Evolutionary conservation across 2,329 filamentous ascomycete genomes (phyloP), one percentile per base, ranked within the genome.

Genomic region (Aspergillus bombycis): DNA sequence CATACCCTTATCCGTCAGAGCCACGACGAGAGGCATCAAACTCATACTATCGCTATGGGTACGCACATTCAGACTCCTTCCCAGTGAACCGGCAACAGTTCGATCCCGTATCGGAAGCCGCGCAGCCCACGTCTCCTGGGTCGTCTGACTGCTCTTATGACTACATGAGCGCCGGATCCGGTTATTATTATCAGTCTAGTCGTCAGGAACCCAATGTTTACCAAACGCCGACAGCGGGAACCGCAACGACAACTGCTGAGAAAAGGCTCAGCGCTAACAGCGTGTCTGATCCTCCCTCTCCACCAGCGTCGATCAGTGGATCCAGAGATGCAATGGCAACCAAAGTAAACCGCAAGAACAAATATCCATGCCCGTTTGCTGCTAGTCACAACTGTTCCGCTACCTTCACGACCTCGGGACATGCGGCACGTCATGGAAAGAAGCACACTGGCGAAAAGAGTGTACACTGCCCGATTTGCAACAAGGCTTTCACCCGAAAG

Each of bases 391-490:
- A 82, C 58, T 90, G 87, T 79, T 79, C 77, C 57, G 86, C 88
- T 64, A 88, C 84, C 55, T 90, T 90, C 76, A 90, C 88, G 58
- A 90, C 87, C 6, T 89, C 88, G 0, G 87, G 87, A 57, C 87
- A 89, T 70, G 87, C 87, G 8, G 87, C 87, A n/a, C 85, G 87
- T 23, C 87, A 89, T 70, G 87, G 87, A 32, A 89, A 89, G 77
- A 89, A 89, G 77, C 87, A 89, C 77, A 89, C 88, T 0, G 88
- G 88, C 61, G 88, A 89, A 76, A 89, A 89, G 75, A 87, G 88
- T 64, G 86, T 88, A n/a, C 84, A 86, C 70, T 89, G 87, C 71
- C 87, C 87, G 0, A 85, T 89, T 65, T 89, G 87, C 80, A 86
- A 87, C 78, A 89, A 89, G 75, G 87, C 86, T 14, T 89, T 89